Percentiles rank a stretch among this genome's conserved stretches.
Conservation (phyloP, 495 filamentous ascomycete species). For the Hypoxylon trugodes region DNA sequence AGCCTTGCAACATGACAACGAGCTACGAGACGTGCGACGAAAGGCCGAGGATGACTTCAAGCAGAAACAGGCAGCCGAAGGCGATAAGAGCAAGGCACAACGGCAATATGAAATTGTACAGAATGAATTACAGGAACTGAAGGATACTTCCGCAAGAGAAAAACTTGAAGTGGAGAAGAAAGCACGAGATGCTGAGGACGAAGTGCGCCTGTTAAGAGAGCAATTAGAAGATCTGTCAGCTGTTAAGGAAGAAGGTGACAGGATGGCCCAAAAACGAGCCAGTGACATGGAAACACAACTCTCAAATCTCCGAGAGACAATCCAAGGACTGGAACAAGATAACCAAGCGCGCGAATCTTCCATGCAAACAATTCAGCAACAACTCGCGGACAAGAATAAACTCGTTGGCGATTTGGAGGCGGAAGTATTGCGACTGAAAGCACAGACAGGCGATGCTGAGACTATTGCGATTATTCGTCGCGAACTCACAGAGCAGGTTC, state of each 20-base stretch:
- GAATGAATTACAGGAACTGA: slow-evolving; percentile 73
- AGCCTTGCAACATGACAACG: slow-evolving; percentile 79
- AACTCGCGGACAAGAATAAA: slow-evolving; percentile 70
- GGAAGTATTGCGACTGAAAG: slow-evolving; percentile 81
- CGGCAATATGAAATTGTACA: slow-evolving; percentile 76
- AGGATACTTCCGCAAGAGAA: slow-evolving; percentile 71
- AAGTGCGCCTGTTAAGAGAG: slow-evolving; percentile 75
- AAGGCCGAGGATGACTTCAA: slow-evolving; percentile 85
- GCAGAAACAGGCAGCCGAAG: slow-evolving; percentile 78
- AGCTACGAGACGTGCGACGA: slow-evolving; percentile 75
- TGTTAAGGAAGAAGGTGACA: slow-evolving; percentile 72
- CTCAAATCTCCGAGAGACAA: slow-evolving; percentile 68
- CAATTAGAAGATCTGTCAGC: slow-evolving; percentile 78
- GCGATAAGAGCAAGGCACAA: slow-evolving; percentile 69
- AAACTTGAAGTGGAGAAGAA: slow-evolving; percentile 76
- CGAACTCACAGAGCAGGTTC: slow-evolving; percentile 86
- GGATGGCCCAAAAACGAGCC: slow-evolving; percentile 73
- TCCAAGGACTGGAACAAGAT: slow-evolving; percentile 78
- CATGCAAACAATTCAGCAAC: slow-evolving; percentile 71
- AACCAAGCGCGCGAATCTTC: slow-evolving; percentile 67
- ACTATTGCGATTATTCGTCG: slow-evolving; percentile 81
- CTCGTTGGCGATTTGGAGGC: slow-evolving; percentile 78
- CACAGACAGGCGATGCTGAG: slow-evolving; percentile 85
- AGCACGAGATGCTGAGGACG: slow-evolving; percentile 73
- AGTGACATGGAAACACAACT: slow-evolving; percentile 77